Conservation (phyloP, 148 eudicot species). For the Hydrangea macrophylla region DNA sequence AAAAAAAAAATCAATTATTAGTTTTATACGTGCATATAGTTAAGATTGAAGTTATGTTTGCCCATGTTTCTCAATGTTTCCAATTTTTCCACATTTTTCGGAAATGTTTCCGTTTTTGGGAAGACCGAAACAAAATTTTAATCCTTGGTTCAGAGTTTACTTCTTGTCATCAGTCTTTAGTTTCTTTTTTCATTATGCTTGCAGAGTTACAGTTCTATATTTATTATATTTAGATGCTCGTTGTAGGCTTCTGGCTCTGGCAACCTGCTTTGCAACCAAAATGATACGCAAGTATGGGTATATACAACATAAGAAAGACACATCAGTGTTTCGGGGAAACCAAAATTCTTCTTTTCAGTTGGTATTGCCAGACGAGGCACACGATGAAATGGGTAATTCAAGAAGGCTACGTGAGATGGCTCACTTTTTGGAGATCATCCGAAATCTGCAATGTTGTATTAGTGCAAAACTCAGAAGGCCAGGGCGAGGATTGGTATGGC, state of each 20-base stretch:
- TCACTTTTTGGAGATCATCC: conserved; percentile 66
- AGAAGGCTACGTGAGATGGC: conserved; percentile 73
- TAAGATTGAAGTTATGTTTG: too few species aligned
- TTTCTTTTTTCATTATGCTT: too few species aligned
- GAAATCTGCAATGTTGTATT: conserved; percentile 65
- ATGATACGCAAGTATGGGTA: conserved; percentile 72
- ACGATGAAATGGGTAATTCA: conserved; percentile 24
- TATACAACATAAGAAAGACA: conserved; percentile 42
- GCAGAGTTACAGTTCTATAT: conserved; percentile 3
- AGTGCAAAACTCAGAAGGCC: conserved; percentile 60
- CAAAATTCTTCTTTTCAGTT: conserved; percentile 26
- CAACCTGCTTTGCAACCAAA: conserved; percentile 65
- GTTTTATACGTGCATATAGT: too few species aligned
- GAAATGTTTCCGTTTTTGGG: too few species aligned
- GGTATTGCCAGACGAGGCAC: conserved; percentile 34
- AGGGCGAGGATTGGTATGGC: conserved; percentile 59
- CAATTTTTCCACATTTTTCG: too few species aligned
- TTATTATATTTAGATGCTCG: conserved; percentile 23
- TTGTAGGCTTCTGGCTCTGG: conserved; percentile 80
- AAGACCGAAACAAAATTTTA: too few species aligned
- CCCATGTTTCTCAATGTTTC: too few species aligned
- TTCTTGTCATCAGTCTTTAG: too few species aligned
- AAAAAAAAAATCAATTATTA: too few species aligned
- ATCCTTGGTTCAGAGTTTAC: background rate
- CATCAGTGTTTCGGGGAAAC: conserved; percentile 22